A percentile compares a stretch with the other conserved stretches of the same genome.
Evolutionary conservation across 2,329 filamentous ascomycete species (phyloP).

Genomic region (Rachicladosporium sp.): DNA sequence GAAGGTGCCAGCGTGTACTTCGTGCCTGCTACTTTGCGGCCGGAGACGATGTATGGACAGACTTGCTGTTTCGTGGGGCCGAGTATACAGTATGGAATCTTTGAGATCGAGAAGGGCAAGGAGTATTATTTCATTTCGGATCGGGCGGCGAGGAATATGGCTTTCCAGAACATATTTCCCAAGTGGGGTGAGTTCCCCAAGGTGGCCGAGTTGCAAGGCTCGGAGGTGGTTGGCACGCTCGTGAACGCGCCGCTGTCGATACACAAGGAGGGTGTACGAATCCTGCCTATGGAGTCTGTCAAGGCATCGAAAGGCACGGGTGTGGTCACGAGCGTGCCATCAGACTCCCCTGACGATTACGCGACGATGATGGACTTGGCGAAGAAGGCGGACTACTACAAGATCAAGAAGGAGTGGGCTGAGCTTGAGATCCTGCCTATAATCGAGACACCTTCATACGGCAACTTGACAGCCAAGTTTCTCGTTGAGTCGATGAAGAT

Average conservation of each 20-base stretch:
- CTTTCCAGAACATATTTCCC: constrained; percentile 78
- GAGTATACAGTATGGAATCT: constrained; percentile 78
- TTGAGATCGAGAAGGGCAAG: constrained; percentile 47
- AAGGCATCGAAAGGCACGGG: constrained; percentile 90
- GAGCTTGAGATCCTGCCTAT: constrained; percentile 81
- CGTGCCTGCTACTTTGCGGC: constrained; percentile 79
- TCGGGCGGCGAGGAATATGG: constrained; percentile 84
- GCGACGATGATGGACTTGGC: constrained; percentile 75
- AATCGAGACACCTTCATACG: constrained; percentile 78
- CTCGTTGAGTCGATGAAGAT: constrained; percentile 93
- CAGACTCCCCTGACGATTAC: constrained; percentile 91
- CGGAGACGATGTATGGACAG: constrained; percentile 98
- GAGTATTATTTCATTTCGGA: constrained; percentile 80
- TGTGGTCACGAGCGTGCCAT: constrained; percentile 90
- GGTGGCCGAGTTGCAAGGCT: constrained; percentile 61
- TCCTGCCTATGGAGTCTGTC: constrained; percentile 91
- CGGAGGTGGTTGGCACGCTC: constrained; percentile 74
- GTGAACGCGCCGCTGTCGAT: constrained; percentile 81
- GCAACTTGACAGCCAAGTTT: constrained; percentile 68
- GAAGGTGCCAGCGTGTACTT: constrained; percentile 72
- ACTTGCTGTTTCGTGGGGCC: constrained; percentile 92
- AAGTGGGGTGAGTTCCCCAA: constrained; percentile 64
- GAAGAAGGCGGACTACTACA: constrained; percentile 94
- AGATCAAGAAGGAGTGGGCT: constrained; percentile 93
- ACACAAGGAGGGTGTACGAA: constrained; percentile 70